A percentile compares a stretch with the other conserved stretches of the same genome.
These are phyloP conservation scores for Rhynchospora tenuis DNA, from an alignment of 176 grass and related monocot species.

Conservation along the genomic window DNA sequence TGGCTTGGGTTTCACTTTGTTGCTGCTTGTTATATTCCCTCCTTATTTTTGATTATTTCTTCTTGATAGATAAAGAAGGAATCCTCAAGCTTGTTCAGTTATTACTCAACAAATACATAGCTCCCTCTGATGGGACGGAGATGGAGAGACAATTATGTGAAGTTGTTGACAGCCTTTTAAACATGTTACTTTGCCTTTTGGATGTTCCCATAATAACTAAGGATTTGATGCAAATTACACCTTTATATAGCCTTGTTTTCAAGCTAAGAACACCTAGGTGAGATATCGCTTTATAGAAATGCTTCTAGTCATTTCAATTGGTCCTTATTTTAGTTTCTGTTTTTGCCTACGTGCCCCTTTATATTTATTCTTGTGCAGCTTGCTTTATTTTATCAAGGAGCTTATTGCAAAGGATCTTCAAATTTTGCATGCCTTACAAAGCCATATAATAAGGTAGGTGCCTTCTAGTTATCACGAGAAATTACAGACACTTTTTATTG, in stretches of 20 bases:
- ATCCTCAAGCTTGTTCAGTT: constrained; percentile 48
- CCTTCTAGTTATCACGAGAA: background rate
- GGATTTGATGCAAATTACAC: constrained; percentile 40
- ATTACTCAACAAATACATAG: constrained; percentile 49
- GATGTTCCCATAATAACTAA: constrained; percentile 55
- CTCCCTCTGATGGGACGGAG: constrained; percentile 27
- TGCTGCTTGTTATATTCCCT: constrained; percentile 16
- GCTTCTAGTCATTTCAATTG: background rate
- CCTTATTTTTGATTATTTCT: background rate
- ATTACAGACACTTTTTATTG: background rate
- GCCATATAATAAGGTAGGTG: constrained; percentile 63
- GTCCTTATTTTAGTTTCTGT: constrained; percentile 21
- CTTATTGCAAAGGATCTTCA: constrained; percentile 45
- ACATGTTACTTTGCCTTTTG: constrained; percentile 64
- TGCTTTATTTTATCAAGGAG: constrained; percentile 50
- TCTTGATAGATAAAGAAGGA: constrained; percentile 48
- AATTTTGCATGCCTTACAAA: constrained; percentile 45
- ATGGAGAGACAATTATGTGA: constrained; percentile 32
- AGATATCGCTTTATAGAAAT: background rate
- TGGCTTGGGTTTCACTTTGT: background rate
- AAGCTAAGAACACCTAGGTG: constrained; percentile 57
- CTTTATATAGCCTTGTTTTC: constrained; percentile 63
- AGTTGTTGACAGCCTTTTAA: constrained; percentile 58
- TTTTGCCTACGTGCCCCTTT: background rate
- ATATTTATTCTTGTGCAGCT: constrained; percentile 27